These are phyloP conservation scores for Podaxis carcinomalis DNA, from an alignment of 768 basidiomycete species.

Conservation along the genomic window DNA sequence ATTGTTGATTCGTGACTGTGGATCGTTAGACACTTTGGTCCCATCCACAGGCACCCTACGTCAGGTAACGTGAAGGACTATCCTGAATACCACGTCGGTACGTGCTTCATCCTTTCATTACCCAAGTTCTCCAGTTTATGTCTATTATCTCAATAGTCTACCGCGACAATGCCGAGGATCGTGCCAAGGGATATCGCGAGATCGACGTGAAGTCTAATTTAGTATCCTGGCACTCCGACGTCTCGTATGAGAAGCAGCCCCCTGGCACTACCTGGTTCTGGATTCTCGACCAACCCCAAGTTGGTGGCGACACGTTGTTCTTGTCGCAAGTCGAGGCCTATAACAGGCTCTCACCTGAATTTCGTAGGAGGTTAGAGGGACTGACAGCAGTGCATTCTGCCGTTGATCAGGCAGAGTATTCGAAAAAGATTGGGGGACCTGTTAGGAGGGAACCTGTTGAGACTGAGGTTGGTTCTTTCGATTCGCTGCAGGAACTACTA, in stretches of 20 bases:
- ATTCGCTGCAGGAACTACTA: not conserved
- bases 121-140: not conserved
- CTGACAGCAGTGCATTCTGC: slow-evolving; percentile 54
- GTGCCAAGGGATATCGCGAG: not conserved
- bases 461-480: slow-evolving; percentile 27
- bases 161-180: slow-evolving; percentile 36
- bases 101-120: slow-evolving; percentile 17
- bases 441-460: slow-evolving; percentile 51
- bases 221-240: slow-evolving; percentile 49
- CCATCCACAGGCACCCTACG: slow-evolving; percentile 43
- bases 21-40: slow-evolving; percentile 36
- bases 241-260: slow-evolving; percentile 54
- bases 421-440: slow-evolving; percentile 36
- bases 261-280: slow-evolving; percentile 55
- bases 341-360: slow-evolving; percentile 52
- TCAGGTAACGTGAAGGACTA: slow-evolving; percentile 50
- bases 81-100: slow-evolving; percentile 56
- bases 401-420: slow-evolving; percentile 44
- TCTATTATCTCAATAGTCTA: slow-evolving; percentile 32
- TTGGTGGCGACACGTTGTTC: slow-evolving; percentile 55
- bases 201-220: slow-evolving; percentile 21
- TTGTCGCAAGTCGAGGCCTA: slow-evolving; percentile 56
- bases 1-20: not conserved
- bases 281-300: slow-evolving; percentile 39
- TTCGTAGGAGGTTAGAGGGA: slow-evolving; percentile 54